Evolutionary conservation across 164 flowering plant genomes (phyloP), one percentile per base, ranked within the genome.

Genomic region (Chimonanthus salicifolius): DNA sequence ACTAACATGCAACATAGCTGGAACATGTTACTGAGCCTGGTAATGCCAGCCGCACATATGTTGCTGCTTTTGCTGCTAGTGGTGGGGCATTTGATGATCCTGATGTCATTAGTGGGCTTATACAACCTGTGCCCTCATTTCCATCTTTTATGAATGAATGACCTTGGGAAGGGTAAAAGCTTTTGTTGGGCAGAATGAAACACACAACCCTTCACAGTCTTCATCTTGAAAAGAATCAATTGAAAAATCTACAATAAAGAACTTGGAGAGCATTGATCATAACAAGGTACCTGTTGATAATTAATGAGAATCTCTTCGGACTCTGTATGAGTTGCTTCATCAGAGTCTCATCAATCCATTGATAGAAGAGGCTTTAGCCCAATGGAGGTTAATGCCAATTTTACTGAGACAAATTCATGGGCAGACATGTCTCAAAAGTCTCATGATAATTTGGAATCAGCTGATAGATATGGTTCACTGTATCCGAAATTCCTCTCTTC

Each of bases 401-500:
- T 76, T 68, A 78, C 58, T 74, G 89, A 83, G 72, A 54, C 77
- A 48, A 80, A 76, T 78, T 70, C 80, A 6, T 80, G 80, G 49
- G 83, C 33, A 33, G 33, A 84, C 72, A 49, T 68, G 70, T 82
- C 91, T 62, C 84, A 88, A 4, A 72, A 75, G 66, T 78, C 82
- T 75, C 92, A 86, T 67, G 90, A 84, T 16, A 80, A 76, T 58
- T 50, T 71, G 70, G 89, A 84, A 11, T 73, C 84, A 68, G 71
- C 72, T 70, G 92, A 86, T 79, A 90, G 67, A 51, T 92, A 67
- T 95, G 99, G 99, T 84, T 95, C 33, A 87, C 91, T 67, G 99
- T 95, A 54, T 87, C 90, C 47, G 98, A 93, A 78, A 76, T 95
- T 80, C 97, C 92, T 80, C 92, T 95, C 71, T 88, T 84, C 72